phyloP scores from a whole-genome alignment of 73 alveolate genomes.

The Tetrahymena thermophila region DNA sequence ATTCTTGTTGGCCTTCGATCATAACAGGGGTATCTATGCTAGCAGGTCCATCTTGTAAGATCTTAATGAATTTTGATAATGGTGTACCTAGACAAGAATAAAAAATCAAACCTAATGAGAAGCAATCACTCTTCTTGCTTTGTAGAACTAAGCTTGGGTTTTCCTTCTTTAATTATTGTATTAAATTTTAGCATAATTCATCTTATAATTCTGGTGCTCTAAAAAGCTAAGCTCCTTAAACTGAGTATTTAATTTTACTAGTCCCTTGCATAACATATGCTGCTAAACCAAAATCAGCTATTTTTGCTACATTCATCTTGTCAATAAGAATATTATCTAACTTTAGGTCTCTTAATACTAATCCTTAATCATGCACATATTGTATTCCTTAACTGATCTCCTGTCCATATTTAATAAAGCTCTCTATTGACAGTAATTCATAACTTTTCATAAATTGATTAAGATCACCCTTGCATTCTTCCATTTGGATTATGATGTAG shows the following conservation, averaged over 20 bases:
- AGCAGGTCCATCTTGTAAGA: not conserved
- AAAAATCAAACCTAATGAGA: not conserved
- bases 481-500: not conserved
- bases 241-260: not conserved
- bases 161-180: not conserved
- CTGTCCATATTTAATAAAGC: not conserved
- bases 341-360: not conserved
- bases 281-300: not conserved
- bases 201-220: not conserved
- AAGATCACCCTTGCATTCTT: not conserved
- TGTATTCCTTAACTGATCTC: not conserved
- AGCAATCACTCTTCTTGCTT: not conserved
- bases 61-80: too few relatives aligned
- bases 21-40: not conserved
- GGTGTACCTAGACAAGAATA: not conserved
- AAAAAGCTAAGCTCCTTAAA: not conserved
- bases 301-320: not conserved
- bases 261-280: not conserved
- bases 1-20: too few relatives aligned
- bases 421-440: not conserved
- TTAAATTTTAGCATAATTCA: not conserved
- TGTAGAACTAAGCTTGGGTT: not conserved
- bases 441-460: too few relatives aligned
- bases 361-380: not conserved
- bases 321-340: not conserved